A percentile compares a stretch with the other conserved stretches of the same genome.
These are phyloP conservation scores for Rhizophagus sp. DNA, from an alignment of 192 early-diverging fungal genomes.

Conservation along the genomic window DNA sequence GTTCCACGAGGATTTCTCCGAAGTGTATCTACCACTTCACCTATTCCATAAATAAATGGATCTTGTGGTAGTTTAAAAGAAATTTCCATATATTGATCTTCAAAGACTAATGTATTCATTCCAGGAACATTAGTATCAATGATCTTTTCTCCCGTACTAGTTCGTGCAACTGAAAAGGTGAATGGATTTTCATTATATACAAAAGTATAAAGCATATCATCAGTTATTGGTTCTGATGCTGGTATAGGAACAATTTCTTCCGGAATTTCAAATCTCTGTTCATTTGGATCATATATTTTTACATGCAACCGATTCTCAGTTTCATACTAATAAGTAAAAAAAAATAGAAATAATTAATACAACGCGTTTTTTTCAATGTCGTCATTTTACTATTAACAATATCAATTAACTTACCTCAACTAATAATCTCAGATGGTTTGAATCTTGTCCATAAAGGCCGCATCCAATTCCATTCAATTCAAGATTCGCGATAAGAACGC, in stretches of 20 bases:
- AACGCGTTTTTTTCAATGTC: background rate
- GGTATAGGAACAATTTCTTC: conserved; percentile 14
- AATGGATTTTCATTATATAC: conserved; percentile 39
- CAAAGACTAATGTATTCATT: conserved; percentile 47
- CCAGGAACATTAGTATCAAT: conserved; percentile 44
- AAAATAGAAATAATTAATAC: background rate
- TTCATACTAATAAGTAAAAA: background rate
- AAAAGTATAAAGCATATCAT: background rate
- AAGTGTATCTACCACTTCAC: conserved; percentile 59
- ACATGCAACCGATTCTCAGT: background rate
- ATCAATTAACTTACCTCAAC: background rate
- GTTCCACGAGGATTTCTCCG: conserved; percentile 14
- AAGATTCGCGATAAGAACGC: background rate
- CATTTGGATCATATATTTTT: conserved; percentile 1
- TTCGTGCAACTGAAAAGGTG: conserved; percentile 43
- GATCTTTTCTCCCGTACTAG: conserved; percentile 37
- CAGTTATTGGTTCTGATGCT: background rate
- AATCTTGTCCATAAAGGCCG: background rate
- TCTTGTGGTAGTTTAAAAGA: conserved; percentile 45
- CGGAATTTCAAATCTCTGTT: conserved; percentile 4
- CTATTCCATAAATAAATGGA: conserved; percentile 69
- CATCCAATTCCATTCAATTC: background rate
- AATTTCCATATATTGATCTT: conserved; percentile 69
- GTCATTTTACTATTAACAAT: background rate
- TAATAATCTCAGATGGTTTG: background rate